Percentiles rank a stretch among this genome's conserved stretches.
Conservation (phyloP, 805 yeast genomes). For the Metschnikowia chrysomelidarum region DNA sequence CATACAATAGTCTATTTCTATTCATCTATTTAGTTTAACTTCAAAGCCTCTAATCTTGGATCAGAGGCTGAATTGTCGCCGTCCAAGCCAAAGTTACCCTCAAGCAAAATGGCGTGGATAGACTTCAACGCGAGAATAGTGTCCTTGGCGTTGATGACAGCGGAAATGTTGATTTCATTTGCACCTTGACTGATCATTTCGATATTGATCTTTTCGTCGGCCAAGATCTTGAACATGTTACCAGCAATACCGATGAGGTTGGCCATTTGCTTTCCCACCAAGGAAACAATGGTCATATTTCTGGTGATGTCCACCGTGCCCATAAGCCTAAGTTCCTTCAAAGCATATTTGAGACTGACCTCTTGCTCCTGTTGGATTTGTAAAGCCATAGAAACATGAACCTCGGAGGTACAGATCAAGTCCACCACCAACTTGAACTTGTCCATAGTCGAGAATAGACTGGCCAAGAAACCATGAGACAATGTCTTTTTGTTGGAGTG, state of each 20-base stretch:
- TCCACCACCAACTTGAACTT: constrained; percentile 85
- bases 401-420: constrained; percentile 94
- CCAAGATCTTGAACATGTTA: constrained; percentile 90
- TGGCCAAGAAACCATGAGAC: constrained; percentile 93
- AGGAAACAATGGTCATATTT: constrained; percentile 85
- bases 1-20: background rate
- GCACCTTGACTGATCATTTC: constrained; percentile 99
- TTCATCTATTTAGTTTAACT: constrained; percentile 9
- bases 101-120: constrained; percentile 75
- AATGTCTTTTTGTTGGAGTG: constrained; percentile 92
- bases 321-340: constrained; percentile 71
- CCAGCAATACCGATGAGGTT: constrained; percentile 97
- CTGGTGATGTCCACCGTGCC: constrained; percentile 90
- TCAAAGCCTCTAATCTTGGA: constrained; percentile 17
- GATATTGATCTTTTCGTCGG: constrained; percentile 87
- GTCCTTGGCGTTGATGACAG: constrained; percentile 84
- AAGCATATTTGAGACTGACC: constrained; percentile 62
- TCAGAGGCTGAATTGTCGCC: constrained; percentile 19
- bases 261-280: constrained; percentile 97
- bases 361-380: constrained; percentile 71
- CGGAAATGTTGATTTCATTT: constrained; percentile 93
- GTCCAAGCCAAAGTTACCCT: constrained; percentile 32
- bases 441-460: constrained; percentile 83
- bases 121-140: constrained; percentile 82
- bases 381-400: constrained; percentile 97